Base-by-base conservation (phyloP, 2,329 filamentous ascomycete genomes). In the Phoma herbarum region DNA sequence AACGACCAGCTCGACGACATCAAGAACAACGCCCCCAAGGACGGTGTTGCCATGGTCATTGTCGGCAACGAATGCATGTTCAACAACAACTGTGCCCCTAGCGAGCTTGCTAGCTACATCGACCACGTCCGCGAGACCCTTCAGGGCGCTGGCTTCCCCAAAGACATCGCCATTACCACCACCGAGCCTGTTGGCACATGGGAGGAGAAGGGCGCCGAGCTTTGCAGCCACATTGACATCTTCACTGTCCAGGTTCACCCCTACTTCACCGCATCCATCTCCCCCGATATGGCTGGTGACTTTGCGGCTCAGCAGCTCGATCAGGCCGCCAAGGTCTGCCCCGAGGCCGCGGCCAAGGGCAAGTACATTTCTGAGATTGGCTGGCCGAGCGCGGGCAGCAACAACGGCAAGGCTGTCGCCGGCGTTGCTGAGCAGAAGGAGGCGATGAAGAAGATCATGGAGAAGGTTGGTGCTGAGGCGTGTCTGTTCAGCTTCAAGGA, bases 11-110 rank as follows among this genome's bases (percentile, higher is more conserved):
- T 97, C 60, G 79, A 84, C 29, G 86, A 87, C 61, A 90, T 97
- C 77, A 83, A 86, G 78, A 81, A 86, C 76, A 70, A 77, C 60
- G 97, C 92, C 88, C 86, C 80, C 62, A 79, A 90, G 78, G 84
- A 88, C 61, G 85, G 91, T 48, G 89, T 97, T 66, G 86, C 90
- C 75, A 86, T 96, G 70, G 83, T 96, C 65, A 90, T 95, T 29
- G 86, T 96, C 66, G 93, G 92, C 79, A 98, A 98, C 84, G 94
- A 98, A 85, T 89, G 90, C 68, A 81, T 97, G 77, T 90, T 91
- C 84, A 88, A 90, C 81, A 85, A 85, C 62, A 88, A 85, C 84
- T 87, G 85, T 81, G 79, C 84, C 54, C 85, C 89, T 33, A 51
- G 48, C 14, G 80, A 89, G 71, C 90, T 98, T 54, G 87, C 84